Percentiles rank a stretch among this genome's conserved stretches.
Evolutionary conservation across 1,284 basidiomycete species (phyloP).

Genomic region (Moesziomyces sp.): DNA sequence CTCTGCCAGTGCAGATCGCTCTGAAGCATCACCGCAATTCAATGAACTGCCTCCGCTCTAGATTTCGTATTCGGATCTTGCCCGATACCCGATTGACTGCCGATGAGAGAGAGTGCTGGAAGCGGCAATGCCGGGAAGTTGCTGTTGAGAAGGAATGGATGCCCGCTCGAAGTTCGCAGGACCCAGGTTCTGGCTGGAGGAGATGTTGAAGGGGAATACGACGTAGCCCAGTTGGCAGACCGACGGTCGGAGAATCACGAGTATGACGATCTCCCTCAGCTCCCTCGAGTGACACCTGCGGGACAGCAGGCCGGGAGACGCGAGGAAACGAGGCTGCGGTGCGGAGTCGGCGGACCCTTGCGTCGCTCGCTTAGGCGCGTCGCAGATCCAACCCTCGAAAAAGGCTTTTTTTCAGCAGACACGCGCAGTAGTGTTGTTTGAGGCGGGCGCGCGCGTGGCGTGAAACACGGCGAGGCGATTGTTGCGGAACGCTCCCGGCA

Average conservation of each 20-base stretch:
- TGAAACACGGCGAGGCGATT: not conserved
- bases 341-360: conserved; percentile 6
- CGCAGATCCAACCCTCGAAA: conserved; percentile 15
- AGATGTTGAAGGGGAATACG: conserved; percentile 6
- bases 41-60: not conserved
- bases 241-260: not conserved
- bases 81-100: too few relatives aligned
- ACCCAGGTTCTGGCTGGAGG: too few relatives aligned
- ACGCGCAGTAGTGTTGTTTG: too few relatives aligned
- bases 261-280: not conserved
- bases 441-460: too few relatives aligned
- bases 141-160: too few relatives aligned
- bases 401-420: not conserved
- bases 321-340: conserved; percentile 1
- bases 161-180: too few relatives aligned
- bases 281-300: not conserved
- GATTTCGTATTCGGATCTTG: not conserved
- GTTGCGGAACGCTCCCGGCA: not conserved
- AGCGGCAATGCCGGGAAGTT: too few relatives aligned
- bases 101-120: too few relatives aligned
- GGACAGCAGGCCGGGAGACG: not conserved
- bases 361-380: conserved; percentile 20
- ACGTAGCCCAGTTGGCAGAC: conserved; percentile 13
- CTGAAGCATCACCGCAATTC: not conserved
- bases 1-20: conserved; percentile 30